A percentile compares a stretch with the other conserved stretches of the same genome.
phyloP scores from a whole-genome alignment of 164 flowering plant species.

The Aristolochia contorta region DNA sequence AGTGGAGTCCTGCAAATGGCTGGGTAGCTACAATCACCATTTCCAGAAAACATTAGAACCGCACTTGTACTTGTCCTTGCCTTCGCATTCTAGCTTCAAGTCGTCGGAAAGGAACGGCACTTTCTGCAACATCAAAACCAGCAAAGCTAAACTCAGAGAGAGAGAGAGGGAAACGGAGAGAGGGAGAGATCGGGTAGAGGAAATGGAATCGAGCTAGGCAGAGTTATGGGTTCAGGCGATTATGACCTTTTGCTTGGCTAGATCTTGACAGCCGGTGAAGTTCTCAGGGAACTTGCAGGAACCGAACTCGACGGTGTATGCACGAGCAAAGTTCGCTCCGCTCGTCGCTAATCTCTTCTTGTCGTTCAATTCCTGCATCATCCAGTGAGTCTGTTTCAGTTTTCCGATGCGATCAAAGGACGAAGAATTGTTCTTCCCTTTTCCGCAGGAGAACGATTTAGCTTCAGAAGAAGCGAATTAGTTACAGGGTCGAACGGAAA shows the following conservation, averaged over 20 bases:
- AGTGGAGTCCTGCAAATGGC: no score
- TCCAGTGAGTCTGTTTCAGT: no score
- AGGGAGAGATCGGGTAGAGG: no score
- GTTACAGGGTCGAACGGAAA: background rate
- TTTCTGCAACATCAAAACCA: conserved; percentile 53
- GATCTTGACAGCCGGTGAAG: conserved; percentile 99
- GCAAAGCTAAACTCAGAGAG: no score
- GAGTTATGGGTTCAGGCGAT: background rate
- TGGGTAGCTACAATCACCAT: conserved; percentile 39
- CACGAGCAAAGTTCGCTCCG: conserved; percentile 94
- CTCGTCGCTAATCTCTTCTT: conserved; percentile 95
- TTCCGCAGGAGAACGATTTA: background rate
- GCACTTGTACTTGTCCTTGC: conserved; percentile 94
- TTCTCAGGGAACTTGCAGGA: conserved; percentile 97
- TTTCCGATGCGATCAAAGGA: no score
- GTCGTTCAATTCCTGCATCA: conserved; percentile 90
- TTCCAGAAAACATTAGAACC: conserved; percentile 98
- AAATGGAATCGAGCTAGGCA: no score
- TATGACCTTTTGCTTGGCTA: conserved; percentile 86
- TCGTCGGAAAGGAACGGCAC: conserved; percentile 77
- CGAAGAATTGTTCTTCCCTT: no score
- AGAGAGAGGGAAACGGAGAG: no score
- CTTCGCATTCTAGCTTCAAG: conserved; percentile 76
- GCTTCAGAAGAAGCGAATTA: background rate
- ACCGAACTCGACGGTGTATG: conserved; percentile 87